Conservation (phyloP, 495 filamentous ascomycete species). For the Lindgomyces ingoldianus region DNA sequence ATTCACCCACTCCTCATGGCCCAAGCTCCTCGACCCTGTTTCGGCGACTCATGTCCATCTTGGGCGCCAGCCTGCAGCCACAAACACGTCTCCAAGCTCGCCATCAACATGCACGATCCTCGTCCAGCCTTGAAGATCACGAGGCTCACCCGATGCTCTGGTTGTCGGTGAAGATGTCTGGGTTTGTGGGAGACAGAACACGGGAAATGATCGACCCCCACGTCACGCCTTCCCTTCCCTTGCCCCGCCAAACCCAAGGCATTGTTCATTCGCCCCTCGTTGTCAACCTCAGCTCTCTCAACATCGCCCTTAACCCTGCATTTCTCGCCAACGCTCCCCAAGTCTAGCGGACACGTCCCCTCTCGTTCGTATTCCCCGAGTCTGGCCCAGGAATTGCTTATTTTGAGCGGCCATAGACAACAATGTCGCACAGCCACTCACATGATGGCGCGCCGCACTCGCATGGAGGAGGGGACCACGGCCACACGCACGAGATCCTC, state of each 20-base stretch:
- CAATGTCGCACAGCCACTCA: slow-evolving; percentile 55
- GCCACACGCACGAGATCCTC: slow-evolving; percentile 93
- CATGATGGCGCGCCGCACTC: slow-evolving; percentile 51
- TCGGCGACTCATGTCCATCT: neutral
- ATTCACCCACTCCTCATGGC: too few relatives aligned
- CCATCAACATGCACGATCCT: neutral
- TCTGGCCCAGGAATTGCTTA: neutral
- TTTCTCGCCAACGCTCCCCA: neutral
- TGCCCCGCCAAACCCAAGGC: neutral
- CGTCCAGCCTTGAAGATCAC: neutral
- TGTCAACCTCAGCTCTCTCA: slow-evolving; percentile 12
- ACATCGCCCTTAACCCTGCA: slow-evolving; percentile 7
- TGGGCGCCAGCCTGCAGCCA: neutral
- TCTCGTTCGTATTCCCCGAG: neutral
- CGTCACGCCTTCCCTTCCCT: neutral
- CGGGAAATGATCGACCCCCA: slow-evolving; percentile 4
- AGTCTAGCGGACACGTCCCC: neutral
- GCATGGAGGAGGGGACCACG: slow-evolving; percentile 68
- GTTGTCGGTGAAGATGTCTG: neutral
- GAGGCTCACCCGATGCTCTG: neutral
- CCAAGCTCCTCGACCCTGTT: neutral
- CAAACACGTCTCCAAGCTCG: neutral
- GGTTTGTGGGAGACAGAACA: too few relatives aligned
- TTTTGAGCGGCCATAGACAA: too few relatives aligned
- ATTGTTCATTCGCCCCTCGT: too few relatives aligned